Evolutionary conservation across 352 stramenopile genomes (phyloP).

Genomic region (Phytophthora sojae): DNA sequence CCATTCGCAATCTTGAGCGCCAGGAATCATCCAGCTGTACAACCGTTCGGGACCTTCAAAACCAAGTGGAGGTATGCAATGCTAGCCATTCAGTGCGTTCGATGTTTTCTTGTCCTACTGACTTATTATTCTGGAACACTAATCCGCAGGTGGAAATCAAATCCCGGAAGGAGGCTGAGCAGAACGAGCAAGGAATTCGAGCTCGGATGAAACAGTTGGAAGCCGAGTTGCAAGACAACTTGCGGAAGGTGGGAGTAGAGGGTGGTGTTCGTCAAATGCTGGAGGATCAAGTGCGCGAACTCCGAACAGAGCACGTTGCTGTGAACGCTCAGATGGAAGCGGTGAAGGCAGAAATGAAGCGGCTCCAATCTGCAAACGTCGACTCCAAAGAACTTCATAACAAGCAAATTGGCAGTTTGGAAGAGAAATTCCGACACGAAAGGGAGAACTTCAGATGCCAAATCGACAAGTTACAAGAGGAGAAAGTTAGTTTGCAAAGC

Average conservation of each 20-base stretch:
- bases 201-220: conserved; percentile 58
- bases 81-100: background rate
- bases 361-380: conserved; percentile 46
- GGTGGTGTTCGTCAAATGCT: conserved; percentile 75
- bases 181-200: conserved; percentile 46
- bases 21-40: conserved; percentile 54
- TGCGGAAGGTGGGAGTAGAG: conserved; percentile 68
- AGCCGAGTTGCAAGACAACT: conserved; percentile 56
- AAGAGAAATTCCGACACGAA: conserved; percentile 54
- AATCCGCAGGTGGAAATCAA: conserved; percentile 34
- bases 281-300: conserved; percentile 72
- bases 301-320: conserved; percentile 77
- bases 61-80: conserved; percentile 54
- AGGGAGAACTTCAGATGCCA: conserved; percentile 43
- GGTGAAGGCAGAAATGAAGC: conserved; percentile 76
- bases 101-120: conserved; percentile 8
- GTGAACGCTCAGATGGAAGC: conserved; percentile 86
- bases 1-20: conserved; percentile 58
- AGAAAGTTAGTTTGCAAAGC: conserved; percentile 79
- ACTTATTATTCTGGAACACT: conserved; percentile 6
- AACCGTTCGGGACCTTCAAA: conserved; percentile 57
- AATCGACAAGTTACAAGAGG: conserved; percentile 72
- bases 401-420: conserved; percentile 38
- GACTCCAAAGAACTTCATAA: conserved; percentile 50
- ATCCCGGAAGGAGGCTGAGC: conserved; percentile 36